phyloP scores from a whole-genome alignment of 306 rosid species.

The Rosa multiflora region DNA sequence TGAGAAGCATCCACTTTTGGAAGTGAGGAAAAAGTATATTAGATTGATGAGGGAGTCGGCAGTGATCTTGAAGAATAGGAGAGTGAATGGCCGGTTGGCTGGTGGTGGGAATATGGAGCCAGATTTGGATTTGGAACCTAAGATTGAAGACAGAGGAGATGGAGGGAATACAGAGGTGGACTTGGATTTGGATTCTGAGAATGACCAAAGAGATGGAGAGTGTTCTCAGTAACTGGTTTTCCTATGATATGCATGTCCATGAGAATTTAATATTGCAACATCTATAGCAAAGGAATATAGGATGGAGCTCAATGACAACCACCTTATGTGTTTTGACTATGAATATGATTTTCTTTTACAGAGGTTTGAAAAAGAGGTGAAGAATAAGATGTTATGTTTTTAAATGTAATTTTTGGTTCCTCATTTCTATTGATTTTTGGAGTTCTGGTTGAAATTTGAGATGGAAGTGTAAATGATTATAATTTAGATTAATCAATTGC shows the following conservation, averaged over 20 bases:
- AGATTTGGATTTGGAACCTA: slow-evolving; percentile 43
- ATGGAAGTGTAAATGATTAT: background rate
- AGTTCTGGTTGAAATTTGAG: background rate
- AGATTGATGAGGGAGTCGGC: slow-evolving; percentile 63
- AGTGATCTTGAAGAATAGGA: slow-evolving; percentile 54
- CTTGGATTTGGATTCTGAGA: background rate
- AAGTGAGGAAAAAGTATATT: slow-evolving; percentile 68
- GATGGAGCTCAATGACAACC: background rate
- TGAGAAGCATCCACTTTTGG: slow-evolving; percentile 63
- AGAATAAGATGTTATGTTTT: background rate
- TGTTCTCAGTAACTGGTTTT: background rate
- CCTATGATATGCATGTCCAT: background rate
- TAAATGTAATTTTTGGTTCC: background rate
- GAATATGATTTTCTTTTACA: background rate
- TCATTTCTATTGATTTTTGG: background rate
- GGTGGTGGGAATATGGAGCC: slow-evolving; percentile 12
- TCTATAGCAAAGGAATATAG: background rate
- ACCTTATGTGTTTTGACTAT: background rate
- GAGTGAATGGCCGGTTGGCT: slow-evolving; percentile 42
- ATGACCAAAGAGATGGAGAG: background rate
- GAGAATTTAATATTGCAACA: background rate
- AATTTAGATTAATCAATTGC: background rate
- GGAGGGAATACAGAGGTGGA: background rate
- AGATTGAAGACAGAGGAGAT: slow-evolving; percentile 39
- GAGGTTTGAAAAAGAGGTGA: background rate